phyloP scores from a whole-genome alignment of 2,329 filamentous ascomycete species.

The Penicillium frequentans region DNA sequence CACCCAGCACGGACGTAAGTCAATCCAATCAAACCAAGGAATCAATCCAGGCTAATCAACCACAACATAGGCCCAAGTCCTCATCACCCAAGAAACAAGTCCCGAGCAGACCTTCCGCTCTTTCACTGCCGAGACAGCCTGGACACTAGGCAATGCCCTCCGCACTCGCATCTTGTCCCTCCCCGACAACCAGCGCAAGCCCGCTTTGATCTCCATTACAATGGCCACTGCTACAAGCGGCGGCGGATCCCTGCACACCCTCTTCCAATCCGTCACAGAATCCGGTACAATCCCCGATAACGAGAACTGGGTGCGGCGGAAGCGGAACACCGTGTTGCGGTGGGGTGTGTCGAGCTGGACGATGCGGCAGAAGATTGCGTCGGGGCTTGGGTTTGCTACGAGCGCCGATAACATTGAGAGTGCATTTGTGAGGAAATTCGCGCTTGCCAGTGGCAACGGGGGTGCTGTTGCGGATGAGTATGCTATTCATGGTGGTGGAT shows the following conservation, averaged over 20 bases:
- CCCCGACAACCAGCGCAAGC: constrained; percentile 31
- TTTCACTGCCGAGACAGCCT: constrained; percentile 43
- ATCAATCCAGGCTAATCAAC: not conserved
- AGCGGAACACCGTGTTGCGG: constrained; percentile 69
- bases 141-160: constrained; percentile 38
- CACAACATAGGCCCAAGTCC: constrained; percentile 23
- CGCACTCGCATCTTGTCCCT: constrained; percentile 40
- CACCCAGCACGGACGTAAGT: constrained; percentile 33
- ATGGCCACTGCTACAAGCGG: constrained; percentile 27
- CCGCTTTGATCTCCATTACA: constrained; percentile 43
- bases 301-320: constrained; percentile 68
- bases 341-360: constrained; percentile 72
- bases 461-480: constrained; percentile 55
- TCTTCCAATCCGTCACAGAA: constrained; percentile 71
- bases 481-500: constrained; percentile 75
- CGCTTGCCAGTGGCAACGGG: constrained; percentile 55
- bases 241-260: constrained; percentile 48
- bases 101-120: constrained; percentile 30
- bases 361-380: constrained; percentile 64
- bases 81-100: constrained; percentile 33
- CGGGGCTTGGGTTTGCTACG: constrained; percentile 9
- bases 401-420: constrained; percentile 56
- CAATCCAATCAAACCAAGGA: not conserved
- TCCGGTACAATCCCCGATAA: constrained; percentile 70
- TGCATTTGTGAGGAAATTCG: constrained; percentile 65